Conservation (phyloP, 225 moss, liverwort and hornwort genomes). For the Lunularia cruciata region DNA sequence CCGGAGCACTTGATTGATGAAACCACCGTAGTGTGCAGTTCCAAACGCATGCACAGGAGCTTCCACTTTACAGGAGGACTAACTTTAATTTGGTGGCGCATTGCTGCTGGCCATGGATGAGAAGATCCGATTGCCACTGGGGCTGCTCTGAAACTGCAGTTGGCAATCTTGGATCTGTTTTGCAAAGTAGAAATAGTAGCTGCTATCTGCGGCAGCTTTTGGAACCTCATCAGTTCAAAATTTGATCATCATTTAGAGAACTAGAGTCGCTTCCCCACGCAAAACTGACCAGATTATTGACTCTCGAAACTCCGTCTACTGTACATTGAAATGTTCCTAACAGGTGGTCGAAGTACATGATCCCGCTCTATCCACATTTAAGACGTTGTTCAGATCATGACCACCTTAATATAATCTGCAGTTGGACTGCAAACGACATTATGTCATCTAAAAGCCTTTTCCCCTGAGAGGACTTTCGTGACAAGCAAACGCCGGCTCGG, state of each 20-base stretch:
- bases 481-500: neutral
- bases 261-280: neutral
- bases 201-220: neutral
- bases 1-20: too few relatives aligned
- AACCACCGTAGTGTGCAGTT: neutral
- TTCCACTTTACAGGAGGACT: constrained; percentile 10
- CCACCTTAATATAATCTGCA: neutral
- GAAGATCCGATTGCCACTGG: constrained; percentile 13
- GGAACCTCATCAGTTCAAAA: neutral
- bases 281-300: neutral
- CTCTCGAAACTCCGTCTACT: too few relatives aligned
- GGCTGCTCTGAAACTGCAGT: constrained; percentile 5
- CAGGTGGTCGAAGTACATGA: too few relatives aligned
- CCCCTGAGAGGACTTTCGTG: neutral
- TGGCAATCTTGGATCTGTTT: neutral
- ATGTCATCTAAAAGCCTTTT: constrained; percentile 5
- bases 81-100: constrained; percentile 9
- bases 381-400: neutral
- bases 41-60: constrained; percentile 14
- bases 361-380: too few relatives aligned
- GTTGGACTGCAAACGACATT: constrained; percentile 7
- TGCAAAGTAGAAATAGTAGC: neutral
- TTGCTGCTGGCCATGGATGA: constrained; percentile 22
- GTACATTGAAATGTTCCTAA: too few relatives aligned
- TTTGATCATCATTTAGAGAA: constrained; percentile 7